Conservation (phyloP, 2,329 filamentous ascomycete genomes). For the Fusarium sp. region DNA sequence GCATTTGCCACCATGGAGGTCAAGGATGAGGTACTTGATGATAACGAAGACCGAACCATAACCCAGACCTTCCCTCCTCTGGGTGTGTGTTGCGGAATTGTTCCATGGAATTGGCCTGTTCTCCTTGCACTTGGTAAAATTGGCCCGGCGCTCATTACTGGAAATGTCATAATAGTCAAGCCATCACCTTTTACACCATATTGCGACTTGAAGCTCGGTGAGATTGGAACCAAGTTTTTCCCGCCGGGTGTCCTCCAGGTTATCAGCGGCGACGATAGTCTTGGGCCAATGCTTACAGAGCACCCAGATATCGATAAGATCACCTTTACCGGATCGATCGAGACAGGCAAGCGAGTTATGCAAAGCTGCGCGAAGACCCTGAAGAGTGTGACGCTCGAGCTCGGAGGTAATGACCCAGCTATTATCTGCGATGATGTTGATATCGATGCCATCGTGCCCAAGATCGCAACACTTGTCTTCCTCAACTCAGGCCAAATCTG, state of each 20-base stretch:
- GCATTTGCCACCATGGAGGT: background rate
- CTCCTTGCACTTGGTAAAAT: constrained; percentile 43
- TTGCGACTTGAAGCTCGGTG: constrained; percentile 42
- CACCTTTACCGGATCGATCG: constrained; percentile 69
- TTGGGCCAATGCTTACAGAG: constrained; percentile 66
- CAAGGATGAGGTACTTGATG: background rate
- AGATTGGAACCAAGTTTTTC: constrained; percentile 61
- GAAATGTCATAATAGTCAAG: constrained; percentile 65
- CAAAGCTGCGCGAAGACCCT: constrained; percentile 60
- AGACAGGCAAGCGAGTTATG: constrained; percentile 70
- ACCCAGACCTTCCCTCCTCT: background rate
- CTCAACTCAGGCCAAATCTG: background rate
- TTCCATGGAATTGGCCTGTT: background rate
- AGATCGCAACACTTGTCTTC: background rate
- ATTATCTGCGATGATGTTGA: constrained; percentile 65
- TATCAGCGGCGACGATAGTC: constrained; percentile 63
- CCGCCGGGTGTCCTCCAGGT: constrained; percentile 65
- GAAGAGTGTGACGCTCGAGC: constrained; percentile 69
- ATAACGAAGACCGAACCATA: background rate
- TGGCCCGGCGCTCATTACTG: constrained; percentile 62
- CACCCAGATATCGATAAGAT: constrained; percentile 70
- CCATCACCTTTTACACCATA: constrained; percentile 62
- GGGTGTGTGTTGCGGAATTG: background rate
- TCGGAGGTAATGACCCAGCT: constrained; percentile 69
- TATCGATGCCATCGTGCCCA: background rate